Evolutionary conservation across 1,284 basidiomycete genomes (phyloP).

Genomic region (Anthracocystis walkeri): DNA sequence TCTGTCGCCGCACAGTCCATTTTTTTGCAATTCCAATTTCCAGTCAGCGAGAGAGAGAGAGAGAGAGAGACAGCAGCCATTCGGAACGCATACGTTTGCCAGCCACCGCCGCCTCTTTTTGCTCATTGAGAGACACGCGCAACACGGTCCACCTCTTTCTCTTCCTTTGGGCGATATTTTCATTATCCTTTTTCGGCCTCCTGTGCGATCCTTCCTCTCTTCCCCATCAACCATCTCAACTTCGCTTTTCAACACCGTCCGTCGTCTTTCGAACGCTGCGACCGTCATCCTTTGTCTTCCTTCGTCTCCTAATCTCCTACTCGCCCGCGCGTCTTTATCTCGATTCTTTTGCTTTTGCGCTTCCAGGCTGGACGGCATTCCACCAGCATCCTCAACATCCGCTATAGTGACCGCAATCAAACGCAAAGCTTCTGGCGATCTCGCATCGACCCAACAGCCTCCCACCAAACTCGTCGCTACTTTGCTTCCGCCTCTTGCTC

Average conservation of each 20-base stretch:
- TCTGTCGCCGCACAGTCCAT: slow-evolving; percentile 1
- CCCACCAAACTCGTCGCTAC: slow-evolving; percentile 8
- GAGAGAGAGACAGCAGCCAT: no score
- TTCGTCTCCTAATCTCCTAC: not conserved
- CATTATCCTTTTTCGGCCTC: slow-evolving; percentile 1
- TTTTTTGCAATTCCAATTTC: no score
- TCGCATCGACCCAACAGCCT: slow-evolving; percentile 24
- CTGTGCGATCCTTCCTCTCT: not conserved
- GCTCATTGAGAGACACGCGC: not conserved
- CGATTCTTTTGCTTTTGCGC: not conserved
- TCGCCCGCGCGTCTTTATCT: not conserved
- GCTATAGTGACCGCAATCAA: slow-evolving; percentile 34
- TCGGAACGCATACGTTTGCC: not conserved
- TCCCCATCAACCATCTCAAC: not conserved
- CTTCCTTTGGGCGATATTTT: not conserved
- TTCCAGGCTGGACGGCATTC: not conserved
- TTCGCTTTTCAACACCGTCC: not conserved
- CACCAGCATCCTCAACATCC: not conserved
- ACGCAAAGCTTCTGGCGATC: slow-evolving; percentile 42
- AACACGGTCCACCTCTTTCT: slow-evolving; percentile 13
- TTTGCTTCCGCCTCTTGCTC: slow-evolving; percentile 18
- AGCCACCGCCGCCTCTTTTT: not conserved
- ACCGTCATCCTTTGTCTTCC: not conserved
- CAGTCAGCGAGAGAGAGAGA: no score
- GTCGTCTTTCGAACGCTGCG: not conserved